Conservation (phyloP, 768 basidiomycete species). For the Xanthoconium stramineum region DNA sequence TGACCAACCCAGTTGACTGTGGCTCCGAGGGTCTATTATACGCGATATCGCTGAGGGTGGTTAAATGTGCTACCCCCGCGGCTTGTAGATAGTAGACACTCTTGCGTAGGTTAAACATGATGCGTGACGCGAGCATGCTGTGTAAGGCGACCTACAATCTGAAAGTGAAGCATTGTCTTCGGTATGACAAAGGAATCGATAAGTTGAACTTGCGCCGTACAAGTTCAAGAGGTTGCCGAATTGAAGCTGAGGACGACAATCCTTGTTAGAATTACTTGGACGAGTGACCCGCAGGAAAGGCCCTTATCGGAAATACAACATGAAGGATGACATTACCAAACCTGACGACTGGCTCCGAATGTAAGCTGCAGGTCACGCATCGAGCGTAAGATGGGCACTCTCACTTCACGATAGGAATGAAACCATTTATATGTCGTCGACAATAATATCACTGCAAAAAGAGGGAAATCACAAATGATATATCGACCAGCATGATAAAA, state of each 20-base stretch:
- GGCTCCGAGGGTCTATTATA: not conserved
- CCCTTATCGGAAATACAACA: slow-evolving; percentile 8
- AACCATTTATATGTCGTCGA: slow-evolving; percentile 7
- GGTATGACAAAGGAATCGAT: not conserved
- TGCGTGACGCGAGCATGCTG: slow-evolving; percentile 1
- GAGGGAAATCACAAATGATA: not conserved
- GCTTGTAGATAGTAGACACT: not conserved
- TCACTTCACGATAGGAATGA: slow-evolving; percentile 3
- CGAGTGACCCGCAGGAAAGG: not conserved
- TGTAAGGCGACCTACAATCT: slow-evolving; percentile 6
- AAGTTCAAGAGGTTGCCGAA: not conserved
- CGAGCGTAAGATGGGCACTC: not conserved
- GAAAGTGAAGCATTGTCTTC: not conserved
- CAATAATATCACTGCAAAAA: slow-evolving; percentile 4
- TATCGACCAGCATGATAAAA: too few species aligned
- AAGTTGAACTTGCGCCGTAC: not conserved
- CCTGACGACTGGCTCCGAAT: slow-evolving; percentile 8
- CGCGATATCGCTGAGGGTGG: not conserved
- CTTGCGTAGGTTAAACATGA: slow-evolving; percentile 13
- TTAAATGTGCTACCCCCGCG: not conserved
- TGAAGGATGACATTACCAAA: slow-evolving; percentile 10
- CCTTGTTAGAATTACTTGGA: not conserved
- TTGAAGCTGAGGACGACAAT: not conserved
- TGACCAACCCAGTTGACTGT: not conserved
- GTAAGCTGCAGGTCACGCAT: not conserved